Evolutionary conservation across 2,329 filamentous ascomycete species (phyloP), one percentile per base, ranked within the genome.

Genomic region (Gaeumannomyces tritici): DNA sequence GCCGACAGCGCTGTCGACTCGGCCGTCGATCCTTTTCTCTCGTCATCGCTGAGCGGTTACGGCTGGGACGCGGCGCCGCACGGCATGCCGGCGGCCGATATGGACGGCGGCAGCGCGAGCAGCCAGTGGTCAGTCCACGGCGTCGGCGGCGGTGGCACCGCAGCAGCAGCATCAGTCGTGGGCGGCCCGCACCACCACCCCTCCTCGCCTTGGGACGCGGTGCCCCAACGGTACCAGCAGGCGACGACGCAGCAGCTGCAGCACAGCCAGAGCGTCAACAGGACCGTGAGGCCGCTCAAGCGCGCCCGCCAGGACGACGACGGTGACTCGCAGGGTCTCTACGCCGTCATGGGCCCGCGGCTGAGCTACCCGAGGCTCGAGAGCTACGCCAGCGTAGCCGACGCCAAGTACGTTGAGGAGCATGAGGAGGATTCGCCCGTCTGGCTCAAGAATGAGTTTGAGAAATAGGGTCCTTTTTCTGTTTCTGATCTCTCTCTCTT

Each of bases 71-170:
- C 57, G n/a, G n/a, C n/a, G n/a, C n/a, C n/a, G 9, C 35, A 31
- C 28, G 42, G 31, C 27, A 15, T 77, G 27, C n/a, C n/a, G n/a
- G n/a, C n/a, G n/a, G 67, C 72, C 12, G 64, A 69, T 6, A 69
- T 60, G 59, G 59, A 51, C 42, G 24, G 24, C 29, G 42, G 26
- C 47, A 31, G 29, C 59, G 47, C 47, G 24, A 27, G 27, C 42
- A 15, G 51, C 18, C 59, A 27, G 28, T 51, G 42, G 47, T 26
- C 59, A 9, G 59, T 47, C 26, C 59, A 15, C 54, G 35, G 33
- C 33, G 33, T 18, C 21, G 18, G 42, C 42, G 42, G 42, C 42
- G 18, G 11, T 18, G 33, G n/a, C n/a, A n/a, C n/a, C n/a, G n/a
- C n/a, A n/a, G 11, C 33, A 27, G 35, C 13, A 28, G 8, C 29